Evolutionary conservation across 345 rosid genomes (phyloP).

Genomic region (Bruguiera parviflora): DNA sequence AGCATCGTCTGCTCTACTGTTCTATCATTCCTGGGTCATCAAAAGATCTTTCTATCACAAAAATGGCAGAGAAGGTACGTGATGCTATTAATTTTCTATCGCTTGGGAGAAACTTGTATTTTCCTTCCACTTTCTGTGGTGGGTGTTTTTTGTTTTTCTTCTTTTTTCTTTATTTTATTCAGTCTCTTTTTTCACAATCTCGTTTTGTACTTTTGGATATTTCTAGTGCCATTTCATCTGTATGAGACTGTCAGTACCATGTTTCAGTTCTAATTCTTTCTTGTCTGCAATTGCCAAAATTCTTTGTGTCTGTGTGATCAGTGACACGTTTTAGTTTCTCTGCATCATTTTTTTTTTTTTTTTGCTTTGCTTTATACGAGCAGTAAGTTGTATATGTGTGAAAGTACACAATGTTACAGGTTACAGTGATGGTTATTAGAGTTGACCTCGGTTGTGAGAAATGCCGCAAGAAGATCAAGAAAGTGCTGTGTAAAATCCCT

Average conservation of each 20-base stretch:
- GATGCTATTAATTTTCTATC: neutral
- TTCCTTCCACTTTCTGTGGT: neutral
- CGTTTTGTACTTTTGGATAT: neutral
- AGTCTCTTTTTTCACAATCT: neutral
- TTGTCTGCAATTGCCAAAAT: too few relatives aligned
- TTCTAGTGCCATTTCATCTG: too few relatives aligned
- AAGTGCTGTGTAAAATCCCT: conserved; percentile 58
- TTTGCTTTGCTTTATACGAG: neutral
- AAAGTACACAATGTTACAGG: conserved; percentile 30
- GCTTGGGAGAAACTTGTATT: neutral
- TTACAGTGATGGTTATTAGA: conserved; percentile 60
- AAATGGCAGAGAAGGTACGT: conserved; percentile 36
- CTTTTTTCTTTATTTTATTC: too few relatives aligned
- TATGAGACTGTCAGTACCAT: too few relatives aligned
- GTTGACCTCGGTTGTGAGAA: conserved; percentile 65
- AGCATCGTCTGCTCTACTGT: too few relatives aligned
- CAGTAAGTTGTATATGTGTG: too few relatives aligned
- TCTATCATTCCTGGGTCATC: neutral
- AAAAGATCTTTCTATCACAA: conserved; percentile 7
- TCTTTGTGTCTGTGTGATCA: too few relatives aligned
- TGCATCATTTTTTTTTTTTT: neutral
- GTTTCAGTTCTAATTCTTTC: too few relatives aligned
- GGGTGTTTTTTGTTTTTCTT: neutral
- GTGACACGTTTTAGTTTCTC: too few relatives aligned
- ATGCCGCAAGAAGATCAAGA: conserved; percentile 76